A percentile compares a stretch with the other conserved stretches of the same genome.
Conservation (phyloP, 2,329 filamentous ascomycete species). For the Beauveria varroae region DNA sequence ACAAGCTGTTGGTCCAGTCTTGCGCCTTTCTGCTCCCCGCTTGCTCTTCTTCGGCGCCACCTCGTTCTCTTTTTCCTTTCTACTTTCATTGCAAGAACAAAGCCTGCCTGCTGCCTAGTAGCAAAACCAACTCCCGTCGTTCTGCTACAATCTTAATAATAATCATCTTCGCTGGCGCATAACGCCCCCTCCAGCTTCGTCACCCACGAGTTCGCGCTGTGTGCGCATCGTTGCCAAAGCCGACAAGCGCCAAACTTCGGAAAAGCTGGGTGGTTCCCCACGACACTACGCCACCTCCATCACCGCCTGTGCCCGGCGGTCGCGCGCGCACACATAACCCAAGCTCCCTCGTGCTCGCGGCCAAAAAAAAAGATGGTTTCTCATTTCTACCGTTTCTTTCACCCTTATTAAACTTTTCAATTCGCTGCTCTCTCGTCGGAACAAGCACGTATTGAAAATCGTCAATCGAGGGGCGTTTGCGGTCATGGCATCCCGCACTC, state of each 20-base stretch:
- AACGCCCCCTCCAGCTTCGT: too few species aligned
- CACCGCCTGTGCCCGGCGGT: background rate
- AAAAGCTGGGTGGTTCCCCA: background rate
- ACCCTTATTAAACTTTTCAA: background rate
- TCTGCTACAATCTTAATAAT: too few species aligned
- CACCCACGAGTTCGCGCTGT: background rate
- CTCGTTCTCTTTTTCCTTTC: too few species aligned
- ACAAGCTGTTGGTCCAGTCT: too few species aligned
- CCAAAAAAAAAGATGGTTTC: background rate
- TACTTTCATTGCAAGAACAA: too few species aligned
- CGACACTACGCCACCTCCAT: slow-evolving; percentile 1
- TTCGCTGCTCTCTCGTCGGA: background rate
- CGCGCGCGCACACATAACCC: background rate
- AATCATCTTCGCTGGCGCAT: too few species aligned
- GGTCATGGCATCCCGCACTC: background rate
- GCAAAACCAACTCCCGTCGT: too few species aligned
- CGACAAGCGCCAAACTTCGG: background rate
- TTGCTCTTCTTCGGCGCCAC: too few species aligned
- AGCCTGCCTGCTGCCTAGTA: too few species aligned
- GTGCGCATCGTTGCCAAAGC: background rate
- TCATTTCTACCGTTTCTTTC: background rate
- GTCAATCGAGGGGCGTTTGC: background rate
- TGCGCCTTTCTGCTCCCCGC: too few species aligned
- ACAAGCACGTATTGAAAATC: background rate
- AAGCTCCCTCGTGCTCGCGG: background rate